Conservation (phyloP, 2,329 filamentous ascomycete species). For the Verticillium nonalfalfae region DNA sequence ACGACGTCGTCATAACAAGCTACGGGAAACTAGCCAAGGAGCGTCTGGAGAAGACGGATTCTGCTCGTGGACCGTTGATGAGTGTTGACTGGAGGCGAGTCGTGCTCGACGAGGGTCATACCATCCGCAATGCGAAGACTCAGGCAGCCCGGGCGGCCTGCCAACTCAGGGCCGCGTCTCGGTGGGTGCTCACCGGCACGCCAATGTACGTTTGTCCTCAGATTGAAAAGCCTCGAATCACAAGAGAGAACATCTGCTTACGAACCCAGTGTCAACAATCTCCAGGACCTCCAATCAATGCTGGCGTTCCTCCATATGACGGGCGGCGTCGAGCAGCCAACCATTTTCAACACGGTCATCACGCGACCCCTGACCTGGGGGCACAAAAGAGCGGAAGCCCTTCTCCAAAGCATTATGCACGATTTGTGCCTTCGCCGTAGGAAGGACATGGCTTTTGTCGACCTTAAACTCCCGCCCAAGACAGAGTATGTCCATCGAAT, state of each 20-base stretch:
- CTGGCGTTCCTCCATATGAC: conserved; percentile 70
- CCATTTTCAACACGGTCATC: conserved; percentile 68
- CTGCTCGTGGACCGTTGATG: conserved; percentile 24
- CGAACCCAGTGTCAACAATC: conserved; percentile 56
- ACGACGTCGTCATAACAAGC: conserved; percentile 76
- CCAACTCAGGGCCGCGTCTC: conserved; percentile 59
- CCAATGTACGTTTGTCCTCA: conserved; percentile 51
- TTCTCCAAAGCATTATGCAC: conserved; percentile 73
- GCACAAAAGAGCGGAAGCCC: conserved; percentile 48
- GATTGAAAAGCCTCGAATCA: background rate
- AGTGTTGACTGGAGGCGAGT: conserved; percentile 66
- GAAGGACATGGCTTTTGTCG: conserved; percentile 85
- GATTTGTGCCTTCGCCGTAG: conserved; percentile 73
- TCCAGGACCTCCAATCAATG: conserved; percentile 76
- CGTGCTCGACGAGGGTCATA: conserved; percentile 79
- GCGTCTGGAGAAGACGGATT: conserved; percentile 30
- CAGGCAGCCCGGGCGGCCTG: conserved; percentile 66
- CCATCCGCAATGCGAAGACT: conserved; percentile 69
- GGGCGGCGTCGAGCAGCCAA: conserved; percentile 66
- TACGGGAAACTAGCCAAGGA: conserved; percentile 73
- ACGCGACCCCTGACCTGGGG: conserved; percentile 59
- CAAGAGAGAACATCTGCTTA: conserved; percentile 7
- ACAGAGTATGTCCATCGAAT: conserved; percentile 73
- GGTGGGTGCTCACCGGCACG: conserved; percentile 76
- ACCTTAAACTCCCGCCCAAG: conserved; percentile 70